A percentile compares a stretch with the other conserved stretches of the same genome.
Conservation (phyloP, 2,329 filamentous ascomycete species). For the Fusarium goolgardi region DNA sequence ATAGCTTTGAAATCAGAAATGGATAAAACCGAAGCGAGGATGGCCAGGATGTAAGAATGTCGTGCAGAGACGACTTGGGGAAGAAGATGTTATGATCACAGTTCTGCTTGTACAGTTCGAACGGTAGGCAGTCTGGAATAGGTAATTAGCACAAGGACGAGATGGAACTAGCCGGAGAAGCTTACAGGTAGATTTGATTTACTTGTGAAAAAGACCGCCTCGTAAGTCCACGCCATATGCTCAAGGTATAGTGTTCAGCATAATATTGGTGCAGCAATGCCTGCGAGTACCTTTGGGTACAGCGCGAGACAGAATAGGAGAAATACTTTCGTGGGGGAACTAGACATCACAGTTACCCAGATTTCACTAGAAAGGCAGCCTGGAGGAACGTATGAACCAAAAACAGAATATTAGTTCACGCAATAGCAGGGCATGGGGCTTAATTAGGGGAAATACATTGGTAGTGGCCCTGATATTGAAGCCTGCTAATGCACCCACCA, state of each 20-base stretch:
- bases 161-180: neutral
- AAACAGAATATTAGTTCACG: neutral
- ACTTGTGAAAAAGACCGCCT: neutral
- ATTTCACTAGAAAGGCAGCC: neutral
- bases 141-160: neutral
- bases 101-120: neutral
- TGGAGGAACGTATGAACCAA: neutral
- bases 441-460: neutral
- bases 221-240: rapidly evolving
- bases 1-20: no score
- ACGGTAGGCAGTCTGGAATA: no score
- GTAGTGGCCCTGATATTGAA: neutral
- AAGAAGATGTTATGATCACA: neutral
- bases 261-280: no score
- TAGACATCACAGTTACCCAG: no score
- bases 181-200: neutral
- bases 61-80: no score
- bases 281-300: neutral
- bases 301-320: neutral
- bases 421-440: neutral
- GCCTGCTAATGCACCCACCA: neutral
- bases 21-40: neutral
- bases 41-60: rapidly evolving
- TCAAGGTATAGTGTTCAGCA: no score
- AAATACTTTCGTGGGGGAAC: neutral